Conservation (phyloP, 1,284 basidiomycete species). For the Trichosporon faecale region DNA sequence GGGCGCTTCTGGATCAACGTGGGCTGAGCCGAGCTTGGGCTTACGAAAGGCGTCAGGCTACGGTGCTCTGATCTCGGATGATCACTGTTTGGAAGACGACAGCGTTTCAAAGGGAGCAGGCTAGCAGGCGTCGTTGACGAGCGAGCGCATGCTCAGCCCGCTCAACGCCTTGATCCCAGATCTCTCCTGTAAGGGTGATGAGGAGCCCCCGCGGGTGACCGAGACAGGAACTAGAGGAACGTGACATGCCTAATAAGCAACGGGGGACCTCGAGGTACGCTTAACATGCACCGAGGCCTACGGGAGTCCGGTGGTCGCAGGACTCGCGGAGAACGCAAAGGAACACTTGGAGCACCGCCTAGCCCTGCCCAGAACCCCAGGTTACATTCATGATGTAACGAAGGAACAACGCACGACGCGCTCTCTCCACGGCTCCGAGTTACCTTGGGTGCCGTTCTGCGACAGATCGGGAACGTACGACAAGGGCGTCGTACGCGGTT, state of each 20-base stretch:
- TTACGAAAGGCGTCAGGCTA: too few species aligned
- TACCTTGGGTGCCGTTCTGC: not conserved
- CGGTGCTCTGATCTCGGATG: too few species aligned
- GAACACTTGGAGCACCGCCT: not conserved
- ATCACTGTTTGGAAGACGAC: too few species aligned
- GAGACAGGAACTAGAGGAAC: not conserved
- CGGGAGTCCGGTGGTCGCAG: not conserved
- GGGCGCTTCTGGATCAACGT: not conserved
- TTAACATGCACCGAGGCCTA: not conserved
- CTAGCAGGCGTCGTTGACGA: not conserved
- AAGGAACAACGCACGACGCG: not conserved
- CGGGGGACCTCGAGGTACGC: not conserved
- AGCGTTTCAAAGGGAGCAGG: not conserved
- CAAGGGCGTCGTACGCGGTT: not conserved
- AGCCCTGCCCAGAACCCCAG: not conserved
- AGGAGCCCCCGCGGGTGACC: not conserved
- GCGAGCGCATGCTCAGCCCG: not conserved
- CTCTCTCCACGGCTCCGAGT: not conserved
- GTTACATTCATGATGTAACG: not conserved
- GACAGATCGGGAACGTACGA: not conserved
- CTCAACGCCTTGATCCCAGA: not conserved
- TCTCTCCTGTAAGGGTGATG: not conserved
- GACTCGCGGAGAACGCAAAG: not conserved
- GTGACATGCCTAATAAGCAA: not conserved
- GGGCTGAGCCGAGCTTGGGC: not conserved